Evolutionary conservation across 1,139 yeast species (phyloP).

Genomic region (Sugiyamaella japonica): DNA sequence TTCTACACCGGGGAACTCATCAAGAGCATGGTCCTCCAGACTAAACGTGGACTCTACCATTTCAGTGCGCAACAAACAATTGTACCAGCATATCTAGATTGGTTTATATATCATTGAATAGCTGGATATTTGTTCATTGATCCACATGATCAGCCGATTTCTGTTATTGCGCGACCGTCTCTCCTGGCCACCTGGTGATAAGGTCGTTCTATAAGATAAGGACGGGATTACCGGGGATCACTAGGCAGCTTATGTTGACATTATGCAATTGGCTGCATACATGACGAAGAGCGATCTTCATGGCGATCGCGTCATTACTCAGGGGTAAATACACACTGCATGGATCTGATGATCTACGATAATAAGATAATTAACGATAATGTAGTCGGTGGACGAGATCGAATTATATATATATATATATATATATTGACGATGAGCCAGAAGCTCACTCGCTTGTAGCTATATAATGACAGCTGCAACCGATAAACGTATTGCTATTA

Average conservation of each 20-base stretch:
- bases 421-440: not conserved
- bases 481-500: slow-evolving; percentile 28
- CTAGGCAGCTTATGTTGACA: not conserved
- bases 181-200: not conserved
- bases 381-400: no score
- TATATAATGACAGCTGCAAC: slow-evolving; percentile 1
- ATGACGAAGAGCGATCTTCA: no score
- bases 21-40: slow-evolving; percentile 17
- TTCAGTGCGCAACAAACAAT: not conserved
- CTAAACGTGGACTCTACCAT: not conserved
- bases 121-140: no score
- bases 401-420: no score
- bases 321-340: no score
- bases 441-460: not conserved
- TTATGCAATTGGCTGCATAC: not conserved
- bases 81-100: no score
- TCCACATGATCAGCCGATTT: not conserved
- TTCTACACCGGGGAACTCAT: slow-evolving; percentile 16
- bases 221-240: not conserved
- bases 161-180: not conserved
- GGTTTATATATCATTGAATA: no score
- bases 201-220: not conserved
- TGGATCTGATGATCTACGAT: no score
- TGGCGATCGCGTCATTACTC: no score
- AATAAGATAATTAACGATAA: no score